Percentiles rank a stretch among this genome's conserved stretches.
phyloP scores from a whole-genome alignment of 176 grass and related monocot genomes.

The Hordeum marinum region DNA sequence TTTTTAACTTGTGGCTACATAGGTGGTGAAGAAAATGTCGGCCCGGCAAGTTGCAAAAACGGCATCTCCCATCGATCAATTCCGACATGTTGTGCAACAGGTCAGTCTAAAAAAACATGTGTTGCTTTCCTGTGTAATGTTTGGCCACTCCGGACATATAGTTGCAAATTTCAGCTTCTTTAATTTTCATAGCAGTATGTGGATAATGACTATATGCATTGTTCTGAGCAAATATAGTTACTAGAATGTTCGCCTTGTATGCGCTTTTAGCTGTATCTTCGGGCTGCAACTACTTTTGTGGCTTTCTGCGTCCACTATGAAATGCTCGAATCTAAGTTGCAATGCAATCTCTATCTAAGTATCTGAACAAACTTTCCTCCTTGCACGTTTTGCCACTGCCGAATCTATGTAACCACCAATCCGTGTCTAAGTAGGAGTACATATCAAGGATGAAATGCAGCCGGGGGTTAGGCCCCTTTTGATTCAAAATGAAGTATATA shows the following conservation, averaged over 20 bases:
- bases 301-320: neutral
- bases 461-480: no score
- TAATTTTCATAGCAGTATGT: neutral
- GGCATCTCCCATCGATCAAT: conserved; percentile 78
- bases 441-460: neutral
- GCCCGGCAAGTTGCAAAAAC: conserved; percentile 77
- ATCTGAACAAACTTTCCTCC: neutral
- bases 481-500: neutral
- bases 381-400: neutral
- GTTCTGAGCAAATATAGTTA: neutral
- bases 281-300: neutral
- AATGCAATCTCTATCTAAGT: neutral
- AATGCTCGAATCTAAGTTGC: neutral
- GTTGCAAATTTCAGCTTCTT: neutral
- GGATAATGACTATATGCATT: neutral
- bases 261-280: neutral
- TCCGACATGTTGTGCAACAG: conserved; percentile 82
- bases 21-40: conserved; percentile 88
- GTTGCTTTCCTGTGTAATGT: conserved; percentile 5
- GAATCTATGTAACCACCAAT: neutral
- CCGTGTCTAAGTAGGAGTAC: neutral
- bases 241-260: neutral
- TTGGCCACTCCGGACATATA: neutral
- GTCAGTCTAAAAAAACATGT: conserved; percentile 43
- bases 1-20: conserved; percentile 9